These are phyloP conservation scores for Lipomyces yamadae DNA, from an alignment of 805 yeast species.

Conservation along the genomic window DNA sequence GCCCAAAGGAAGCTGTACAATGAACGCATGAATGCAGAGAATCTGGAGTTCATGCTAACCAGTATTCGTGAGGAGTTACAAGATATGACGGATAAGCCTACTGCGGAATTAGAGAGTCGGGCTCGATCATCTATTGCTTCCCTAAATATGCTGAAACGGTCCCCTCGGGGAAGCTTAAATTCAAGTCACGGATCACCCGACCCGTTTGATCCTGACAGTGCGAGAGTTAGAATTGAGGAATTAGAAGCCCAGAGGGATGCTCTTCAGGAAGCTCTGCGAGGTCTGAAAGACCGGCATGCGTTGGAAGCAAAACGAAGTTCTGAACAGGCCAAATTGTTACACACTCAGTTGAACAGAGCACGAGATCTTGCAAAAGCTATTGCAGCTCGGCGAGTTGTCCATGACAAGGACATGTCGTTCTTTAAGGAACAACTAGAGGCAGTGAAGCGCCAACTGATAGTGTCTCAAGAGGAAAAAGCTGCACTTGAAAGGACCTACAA, in stretches of 20 bases:
- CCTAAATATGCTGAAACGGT: conserved; percentile 11
- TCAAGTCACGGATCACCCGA: background rate
- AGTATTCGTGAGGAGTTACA: conserved; percentile 33
- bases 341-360: conserved; percentile 21
- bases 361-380: conserved; percentile 22
- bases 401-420: conserved; percentile 14
- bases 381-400: conserved; percentile 14
- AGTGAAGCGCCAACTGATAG: conserved; percentile 39
- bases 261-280: conserved; percentile 49
- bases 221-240: conserved; percentile 19
- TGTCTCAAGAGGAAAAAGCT: conserved; percentile 44
- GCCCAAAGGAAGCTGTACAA: conserved; percentile 33
- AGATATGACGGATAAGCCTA: conserved; percentile 18
- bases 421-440: conserved; percentile 37
- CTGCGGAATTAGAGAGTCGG: conserved; percentile 16
- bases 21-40: conserved; percentile 35
- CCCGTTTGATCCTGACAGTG: conserved; percentile 16
- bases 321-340: conserved; percentile 11
- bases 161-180: background rate
- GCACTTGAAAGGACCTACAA: conserved; percentile 20
- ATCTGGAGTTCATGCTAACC: conserved; percentile 32
- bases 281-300: conserved; percentile 49
- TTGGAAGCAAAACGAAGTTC: conserved; percentile 44
- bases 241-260: conserved; percentile 47
- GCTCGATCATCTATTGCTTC: conserved; percentile 24